Evolutionary conservation across 345 rosid genomes (phyloP), one percentile per base, ranked within the genome.

Genomic region (Turritis glabra): DNA sequence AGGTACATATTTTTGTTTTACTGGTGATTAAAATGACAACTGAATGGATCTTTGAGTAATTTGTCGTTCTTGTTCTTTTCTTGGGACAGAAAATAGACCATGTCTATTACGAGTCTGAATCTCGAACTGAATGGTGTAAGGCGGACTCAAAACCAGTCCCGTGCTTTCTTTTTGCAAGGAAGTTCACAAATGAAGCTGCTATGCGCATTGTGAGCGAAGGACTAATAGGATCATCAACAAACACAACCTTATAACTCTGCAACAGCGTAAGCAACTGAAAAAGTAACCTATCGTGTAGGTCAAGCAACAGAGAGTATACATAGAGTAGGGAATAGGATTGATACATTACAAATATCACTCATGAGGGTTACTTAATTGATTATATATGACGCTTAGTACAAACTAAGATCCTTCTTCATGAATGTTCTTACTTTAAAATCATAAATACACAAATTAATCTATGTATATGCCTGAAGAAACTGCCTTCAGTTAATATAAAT

Each of bases 121-220:
- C 77, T 70, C 83, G 96, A 61, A 95, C 89, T 57, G 98, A 95
- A 70, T 88, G 93, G 98, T 95, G 99, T 64, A 83, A 74, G 5
- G 47, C 73, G 2, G 79, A 88, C 69, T 77, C 82, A 10, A 77
- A 79, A 18, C 58, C 67, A 8, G 91, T 83, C 62, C 87, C 89
- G 19, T 94, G 98, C 79, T 94, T 90, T 79, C 65, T 94, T 41
- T 94, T 94, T 64, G 96, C 93, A 2, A 82, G 98, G 82, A 94
- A 94, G 77, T 91, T 94, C 81, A 89, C 97, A 0, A 75, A 83
- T 8, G 96, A 89, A 81, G 99, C 98, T 1, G 97, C 94, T 47
- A 84, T 85, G 92, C 96, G 92, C 44, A 86, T 95, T 57, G 61
- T 91, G 85, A 84, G 84, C 17, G 84, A 85, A 77, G 97, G 89